phyloP scores from a whole-genome alignment of 805 yeast species.

The Starmerella riodocensis region DNA sequence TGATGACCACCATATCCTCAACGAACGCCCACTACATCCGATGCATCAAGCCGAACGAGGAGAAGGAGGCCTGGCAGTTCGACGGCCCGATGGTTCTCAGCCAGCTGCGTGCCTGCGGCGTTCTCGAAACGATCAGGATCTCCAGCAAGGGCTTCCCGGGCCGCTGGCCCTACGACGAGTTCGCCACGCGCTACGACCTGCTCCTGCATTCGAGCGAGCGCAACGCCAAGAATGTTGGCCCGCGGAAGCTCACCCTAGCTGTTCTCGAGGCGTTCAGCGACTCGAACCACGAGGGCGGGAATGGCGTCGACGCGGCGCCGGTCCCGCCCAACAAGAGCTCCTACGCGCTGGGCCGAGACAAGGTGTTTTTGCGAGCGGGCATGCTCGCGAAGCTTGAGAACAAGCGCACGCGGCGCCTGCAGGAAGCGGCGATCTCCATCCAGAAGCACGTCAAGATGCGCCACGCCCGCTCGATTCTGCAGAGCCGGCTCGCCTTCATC shows the following conservation, averaged over 20 bases:
- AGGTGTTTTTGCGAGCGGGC: conserved; percentile 93
- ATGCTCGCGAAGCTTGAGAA: conserved; percentile 86
- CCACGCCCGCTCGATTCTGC: conserved; percentile 48
- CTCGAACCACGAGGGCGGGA: conserved; percentile 26
- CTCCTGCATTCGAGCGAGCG: conserved; percentile 52
- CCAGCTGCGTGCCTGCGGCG: conserved; percentile 97
- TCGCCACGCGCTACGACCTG: conserved; percentile 78
- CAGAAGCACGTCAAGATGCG: conserved; percentile 69
- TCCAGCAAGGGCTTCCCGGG: conserved; percentile 98
- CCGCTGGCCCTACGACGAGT: conserved; percentile 87
- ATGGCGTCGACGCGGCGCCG: conserved; percentile 2
- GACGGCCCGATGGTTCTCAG: conserved; percentile 90
- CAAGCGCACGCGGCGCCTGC: conserved; percentile 63
- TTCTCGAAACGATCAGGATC: conserved; percentile 85
- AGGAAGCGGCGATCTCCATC: conserved; percentile 64
- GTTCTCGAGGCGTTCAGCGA: conserved; percentile 52
- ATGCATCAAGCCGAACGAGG: conserved; percentile 93
- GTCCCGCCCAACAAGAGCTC: not conserved
- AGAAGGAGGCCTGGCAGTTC: conserved; percentile 89
- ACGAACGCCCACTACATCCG: conserved; percentile 95
- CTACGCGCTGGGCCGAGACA: conserved; percentile 60
- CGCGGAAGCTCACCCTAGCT: conserved; percentile 50
- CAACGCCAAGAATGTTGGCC: conserved; percentile 43
- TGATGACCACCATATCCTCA: conserved; percentile 83
- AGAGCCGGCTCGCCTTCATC: conserved; percentile 42